Evolutionary conservation across 2,329 filamentous ascomycete species (phyloP).

Genomic region (Xylaria sp.): DNA sequence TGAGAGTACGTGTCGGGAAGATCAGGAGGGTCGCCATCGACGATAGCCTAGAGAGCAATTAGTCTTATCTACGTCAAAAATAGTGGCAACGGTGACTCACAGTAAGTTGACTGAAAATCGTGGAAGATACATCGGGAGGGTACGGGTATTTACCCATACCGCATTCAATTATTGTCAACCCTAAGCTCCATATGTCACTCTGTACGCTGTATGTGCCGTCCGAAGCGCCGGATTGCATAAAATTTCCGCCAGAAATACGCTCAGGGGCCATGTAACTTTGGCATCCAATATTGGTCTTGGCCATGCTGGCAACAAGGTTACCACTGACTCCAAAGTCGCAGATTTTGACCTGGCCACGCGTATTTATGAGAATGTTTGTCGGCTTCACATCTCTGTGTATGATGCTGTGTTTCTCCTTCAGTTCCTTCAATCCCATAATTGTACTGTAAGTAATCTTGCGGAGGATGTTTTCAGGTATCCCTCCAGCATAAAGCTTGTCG

Average conservation of each 20-base stretch:
- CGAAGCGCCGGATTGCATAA: constrained; percentile 75
- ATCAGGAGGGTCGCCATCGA: constrained; percentile 93
- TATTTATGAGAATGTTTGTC: constrained; percentile 97
- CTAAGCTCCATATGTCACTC: constrained; percentile 97
- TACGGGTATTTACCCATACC: constrained; percentile 95
- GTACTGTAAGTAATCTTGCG: constrained; percentile 92
- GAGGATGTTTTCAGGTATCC: constrained; percentile 87
- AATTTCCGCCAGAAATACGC: constrained; percentile 87
- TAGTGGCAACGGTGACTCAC: constrained; percentile 68
- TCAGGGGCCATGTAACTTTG: constrained; percentile 99
- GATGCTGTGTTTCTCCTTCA: constrained; percentile 99
- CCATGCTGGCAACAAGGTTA: constrained; percentile 96
- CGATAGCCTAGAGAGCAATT: constrained; percentile 78
- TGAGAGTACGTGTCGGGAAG: constrained; percentile 85
- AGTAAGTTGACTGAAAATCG: constrained; percentile 96
- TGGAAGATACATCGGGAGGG: constrained; percentile 95
- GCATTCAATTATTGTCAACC: constrained; percentile 94
- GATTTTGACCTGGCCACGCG: constrained; percentile 91
- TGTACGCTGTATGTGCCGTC: constrained; percentile 96
- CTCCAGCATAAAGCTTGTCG: constrained; percentile 92
- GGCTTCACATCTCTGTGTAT: constrained; percentile 99
- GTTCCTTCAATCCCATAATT: constrained; percentile 86
- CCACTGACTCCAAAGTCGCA: constrained; percentile 98
- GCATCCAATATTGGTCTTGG: constrained; percentile 98
- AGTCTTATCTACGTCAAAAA: constrained; percentile 24